These are phyloP conservation scores for Aspergillus texensis DNA, from an alignment of 2,329 filamentous ascomycete genomes.

Conservation along the genomic window DNA sequence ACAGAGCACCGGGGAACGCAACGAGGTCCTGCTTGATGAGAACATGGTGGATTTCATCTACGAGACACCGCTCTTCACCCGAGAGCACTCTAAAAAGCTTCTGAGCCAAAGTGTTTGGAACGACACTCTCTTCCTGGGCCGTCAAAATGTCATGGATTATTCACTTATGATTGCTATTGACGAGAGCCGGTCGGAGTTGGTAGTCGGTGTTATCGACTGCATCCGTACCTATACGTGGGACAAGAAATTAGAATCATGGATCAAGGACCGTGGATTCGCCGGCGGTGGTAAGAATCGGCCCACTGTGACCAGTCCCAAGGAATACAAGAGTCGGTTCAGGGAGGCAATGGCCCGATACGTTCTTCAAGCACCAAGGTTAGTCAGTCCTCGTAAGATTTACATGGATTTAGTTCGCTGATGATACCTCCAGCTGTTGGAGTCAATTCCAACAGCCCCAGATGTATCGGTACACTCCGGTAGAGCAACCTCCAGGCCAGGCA, in stretches of 20 bases:
- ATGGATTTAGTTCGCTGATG: conserved; percentile 8
- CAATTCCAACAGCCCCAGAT: conserved; percentile 42
- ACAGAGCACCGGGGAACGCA: conserved; percentile 89
- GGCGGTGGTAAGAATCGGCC: conserved; percentile 79
- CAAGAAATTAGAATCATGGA: conserved; percentile 99
- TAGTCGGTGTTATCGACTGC: conserved; percentile 97
- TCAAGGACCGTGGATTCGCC: conserved; percentile 91
- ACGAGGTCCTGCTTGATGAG: conserved; percentile 94
- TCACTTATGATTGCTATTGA: conserved; percentile 98
- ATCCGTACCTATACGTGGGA: conserved; percentile 99
- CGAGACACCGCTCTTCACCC: conserved; percentile 90
- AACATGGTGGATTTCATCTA: conserved; percentile 99
- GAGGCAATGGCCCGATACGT: conserved; percentile 93
- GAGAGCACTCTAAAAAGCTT: conserved; percentile 94
- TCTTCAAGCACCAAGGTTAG: conserved; percentile 51
- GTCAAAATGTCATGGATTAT: conserved; percentile 99
- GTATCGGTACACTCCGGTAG: conserved; percentile 33
- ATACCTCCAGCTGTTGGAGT: conserved; percentile 46
- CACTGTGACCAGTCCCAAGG: conserved; percentile 94
- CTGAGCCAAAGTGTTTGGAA: conserved; percentile 93
- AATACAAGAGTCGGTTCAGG: conserved; percentile 94
- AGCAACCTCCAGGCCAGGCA: conserved; percentile 22
- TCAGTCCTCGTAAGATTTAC: background rate
- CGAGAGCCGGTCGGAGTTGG: conserved; percentile 82
- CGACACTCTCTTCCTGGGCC: conserved; percentile 90